Evolutionary conservation across 768 basidiomycete species (phyloP), one percentile per base, ranked within the genome.

Genomic region (Sarcodon aspratus): DNA sequence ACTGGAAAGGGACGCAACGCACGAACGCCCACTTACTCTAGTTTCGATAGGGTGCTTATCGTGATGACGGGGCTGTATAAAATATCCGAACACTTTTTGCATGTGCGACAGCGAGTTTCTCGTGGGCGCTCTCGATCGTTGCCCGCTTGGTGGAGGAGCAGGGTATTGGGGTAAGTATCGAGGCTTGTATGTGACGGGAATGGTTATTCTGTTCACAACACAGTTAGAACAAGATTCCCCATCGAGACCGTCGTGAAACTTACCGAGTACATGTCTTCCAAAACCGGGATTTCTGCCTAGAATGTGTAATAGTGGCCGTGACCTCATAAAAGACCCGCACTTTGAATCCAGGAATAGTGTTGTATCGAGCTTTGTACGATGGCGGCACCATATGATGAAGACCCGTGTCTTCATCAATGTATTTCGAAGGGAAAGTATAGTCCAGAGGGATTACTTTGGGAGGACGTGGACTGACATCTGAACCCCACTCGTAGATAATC

Each of bases 251-350:
- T 13, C 13, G 40, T 9, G 2, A 42, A 42, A 45, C 57, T 9
- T 38, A 54, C 57, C 53, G 34, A 2, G 49, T 50, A 13, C 46
- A 46, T 35, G 47, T 53, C 11, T 55, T 51, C 61, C 59, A 60
- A 27, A 56, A 55, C 6, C 55, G 50, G 15, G 53, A 45, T 13
- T 50, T 56, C 42, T 54, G 49, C 12, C 55, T 50, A 10, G 36
- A 51, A 6, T 40, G 51, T 5, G 55, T 52, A 10, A 61, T 49
- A 32, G 51, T 47, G 11, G 60, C 57, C 6, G 50, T 50, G 42
- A 62, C 43, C 7, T 52, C 53, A 47, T 62, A 62, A 7, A 44
- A 27, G 12, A 62, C 51, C n/a, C 53, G 36, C n/a, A 59, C 55
- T 11, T 47, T 45, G 34, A 59, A 59, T 17, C 61, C 61, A 0